phyloP scores from a whole-genome alignment of 1,139 yeast species.

The Williopsis jadinii region DNA sequence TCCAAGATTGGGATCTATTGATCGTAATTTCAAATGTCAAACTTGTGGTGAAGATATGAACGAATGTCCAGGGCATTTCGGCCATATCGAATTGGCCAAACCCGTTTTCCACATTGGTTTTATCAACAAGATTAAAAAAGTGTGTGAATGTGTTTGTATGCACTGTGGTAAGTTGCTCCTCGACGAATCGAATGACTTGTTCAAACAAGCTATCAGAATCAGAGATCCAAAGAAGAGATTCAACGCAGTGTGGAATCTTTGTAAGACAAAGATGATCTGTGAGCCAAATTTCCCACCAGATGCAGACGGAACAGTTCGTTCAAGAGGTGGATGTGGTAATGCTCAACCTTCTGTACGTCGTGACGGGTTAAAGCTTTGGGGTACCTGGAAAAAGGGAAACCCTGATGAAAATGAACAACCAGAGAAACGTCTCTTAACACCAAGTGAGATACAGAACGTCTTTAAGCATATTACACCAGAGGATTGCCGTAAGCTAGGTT shows the following conservation, averaged over 20 bases:
- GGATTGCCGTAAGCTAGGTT: constrained; percentile 78
- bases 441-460: constrained; percentile 84
- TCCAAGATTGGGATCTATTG: constrained; percentile 95
- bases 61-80: constrained; percentile 99
- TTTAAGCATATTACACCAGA: constrained; percentile 85
- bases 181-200: constrained; percentile 80
- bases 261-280: constrained; percentile 91
- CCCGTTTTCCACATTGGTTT: constrained; percentile 98
- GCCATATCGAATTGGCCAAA: constrained; percentile 95
- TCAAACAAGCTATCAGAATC: constrained; percentile 84
- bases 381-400: constrained; percentile 93
- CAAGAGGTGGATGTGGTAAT: constrained; percentile 98
- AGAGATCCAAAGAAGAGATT: constrained; percentile 94
- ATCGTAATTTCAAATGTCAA: constrained; percentile 94
- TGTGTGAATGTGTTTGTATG: constrained; percentile 95
- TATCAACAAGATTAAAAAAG: constrained; percentile 87
- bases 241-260: constrained; percentile 91
- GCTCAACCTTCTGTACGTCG: constrained; percentile 93
- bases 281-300: constrained; percentile 77
- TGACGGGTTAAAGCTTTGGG: constrained; percentile 93
- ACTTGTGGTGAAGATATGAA: constrained; percentile 99
- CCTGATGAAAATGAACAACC: constrained; percentile 78
- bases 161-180: constrained; percentile 92
- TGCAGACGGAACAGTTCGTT: constrained; percentile 46
- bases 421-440: constrained; percentile 82